Percentiles rank a stretch among this genome's conserved stretches.
These are phyloP conservation scores for Pyrus betulifolia DNA, from an alignment of 306 rosid genomes.

Conservation along the genomic window DNA sequence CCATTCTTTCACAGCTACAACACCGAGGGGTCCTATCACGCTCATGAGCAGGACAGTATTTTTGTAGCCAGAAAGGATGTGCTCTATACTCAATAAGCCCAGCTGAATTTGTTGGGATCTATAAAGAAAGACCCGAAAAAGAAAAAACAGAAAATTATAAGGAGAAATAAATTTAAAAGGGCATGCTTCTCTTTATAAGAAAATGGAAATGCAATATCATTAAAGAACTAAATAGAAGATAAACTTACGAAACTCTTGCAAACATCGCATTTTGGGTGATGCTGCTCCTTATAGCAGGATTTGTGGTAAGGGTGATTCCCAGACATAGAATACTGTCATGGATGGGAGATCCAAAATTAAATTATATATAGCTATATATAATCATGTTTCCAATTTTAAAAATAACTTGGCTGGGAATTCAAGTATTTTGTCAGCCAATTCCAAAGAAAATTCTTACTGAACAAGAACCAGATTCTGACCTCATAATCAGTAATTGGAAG, in stretches of 20 bases:
- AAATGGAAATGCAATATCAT: background rate
- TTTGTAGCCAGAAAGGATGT: constrained; percentile 94
- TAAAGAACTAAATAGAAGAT: constrained; percentile 10
- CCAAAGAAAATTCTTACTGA: constrained; percentile 2
- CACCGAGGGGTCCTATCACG: constrained; percentile 91
- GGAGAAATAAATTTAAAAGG: background rate
- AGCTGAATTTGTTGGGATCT: constrained; percentile 90
- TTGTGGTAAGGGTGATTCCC: constrained; percentile 73
- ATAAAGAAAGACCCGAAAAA: constrained; percentile 10
- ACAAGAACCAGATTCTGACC: constrained; percentile 35
- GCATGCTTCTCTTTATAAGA: background rate
- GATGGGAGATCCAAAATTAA: constrained; percentile 7
- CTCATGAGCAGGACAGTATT: constrained; percentile 94
- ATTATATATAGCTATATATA: background rate
- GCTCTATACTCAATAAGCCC: constrained; percentile 92
- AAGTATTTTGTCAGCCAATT: constrained; percentile 6
- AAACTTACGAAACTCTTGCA: constrained; percentile 74
- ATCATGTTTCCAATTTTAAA: background rate
- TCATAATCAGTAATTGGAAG: constrained; percentile 79
- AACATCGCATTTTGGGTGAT: constrained; percentile 95
- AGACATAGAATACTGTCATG: constrained; percentile 74
- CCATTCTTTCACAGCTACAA: constrained; percentile 99
- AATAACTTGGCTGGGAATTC: background rate
- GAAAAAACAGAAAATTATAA: background rate
- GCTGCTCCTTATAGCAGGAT: constrained; percentile 81